Conservation (phyloP, 495 filamentous ascomycete species). For the Thermochaetoides thermophila region DNA sequence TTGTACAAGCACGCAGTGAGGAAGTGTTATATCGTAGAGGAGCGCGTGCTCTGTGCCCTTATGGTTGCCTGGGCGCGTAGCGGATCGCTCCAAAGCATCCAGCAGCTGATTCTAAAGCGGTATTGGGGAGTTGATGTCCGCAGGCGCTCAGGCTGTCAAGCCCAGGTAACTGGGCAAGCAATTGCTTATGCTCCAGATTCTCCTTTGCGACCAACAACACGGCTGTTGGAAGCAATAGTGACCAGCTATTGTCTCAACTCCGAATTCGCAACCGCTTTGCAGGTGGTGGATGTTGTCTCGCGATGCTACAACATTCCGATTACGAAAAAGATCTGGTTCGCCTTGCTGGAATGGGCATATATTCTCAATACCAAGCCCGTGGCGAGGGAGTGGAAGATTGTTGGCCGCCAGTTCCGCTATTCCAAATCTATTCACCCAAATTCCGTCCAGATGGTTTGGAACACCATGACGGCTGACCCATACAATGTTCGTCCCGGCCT, state of each 20-base stretch:
- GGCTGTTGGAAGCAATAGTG: slow-evolving; percentile 20
- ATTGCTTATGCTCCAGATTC: slow-evolving; percentile 1
- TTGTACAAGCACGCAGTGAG: slow-evolving; percentile 1
- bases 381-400: slow-evolving; percentile 15
- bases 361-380: slow-evolving; percentile 13
- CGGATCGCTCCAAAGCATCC: slow-evolving; percentile 9
- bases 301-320: slow-evolving; percentile 15
- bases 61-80: slow-evolving; percentile 19
- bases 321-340: slow-evolving; percentile 16
- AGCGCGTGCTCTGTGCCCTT: slow-evolving; percentile 17
- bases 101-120: slow-evolving; percentile 8
- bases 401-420: slow-evolving; percentile 3
- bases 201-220: slow-evolving; percentile 13
- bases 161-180: slow-evolving; percentile 2
- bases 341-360: slow-evolving; percentile 24
- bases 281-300: slow-evolving; percentile 19
- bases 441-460: slow-evolving; percentile 19
- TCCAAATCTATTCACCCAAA: slow-evolving; percentile 7
- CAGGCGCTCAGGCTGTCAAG: not conserved
- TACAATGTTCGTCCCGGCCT: slow-evolving; percentile 19
- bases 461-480: slow-evolving; percentile 18
- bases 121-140: slow-evolving; percentile 12
- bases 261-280: slow-evolving; percentile 16
- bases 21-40: slow-evolving; percentile 18
- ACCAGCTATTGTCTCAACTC: slow-evolving; percentile 21